Evolutionary conservation across 163 green algal species (phyloP).

Genomic region (Trebouxia gelatinosa): DNA sequence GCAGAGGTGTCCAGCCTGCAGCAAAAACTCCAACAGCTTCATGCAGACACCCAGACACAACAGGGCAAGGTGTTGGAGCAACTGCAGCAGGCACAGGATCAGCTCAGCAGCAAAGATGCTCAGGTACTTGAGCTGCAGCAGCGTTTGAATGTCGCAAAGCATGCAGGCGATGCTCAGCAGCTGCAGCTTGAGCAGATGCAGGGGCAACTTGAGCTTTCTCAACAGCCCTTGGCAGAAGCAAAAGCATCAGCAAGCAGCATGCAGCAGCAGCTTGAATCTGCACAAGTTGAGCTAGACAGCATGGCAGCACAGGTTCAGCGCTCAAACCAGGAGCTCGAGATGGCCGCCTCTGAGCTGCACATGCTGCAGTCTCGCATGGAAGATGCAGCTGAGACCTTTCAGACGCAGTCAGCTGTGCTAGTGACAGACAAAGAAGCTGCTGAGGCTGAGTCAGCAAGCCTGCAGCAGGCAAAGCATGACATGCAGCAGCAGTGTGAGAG

Average conservation of each 20-base stretch:
- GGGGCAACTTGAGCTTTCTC: not conserved
- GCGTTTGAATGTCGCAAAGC: too few relatives aligned
- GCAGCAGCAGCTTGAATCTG: not conserved
- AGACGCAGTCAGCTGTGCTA: too few relatives aligned
- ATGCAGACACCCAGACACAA: too few relatives aligned
- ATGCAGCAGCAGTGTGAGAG: constrained; percentile 1
- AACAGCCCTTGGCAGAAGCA: too few relatives aligned
- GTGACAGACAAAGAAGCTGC: not conserved
- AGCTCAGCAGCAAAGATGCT: too few relatives aligned
- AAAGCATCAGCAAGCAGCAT: not conserved
- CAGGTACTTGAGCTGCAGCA: not conserved
- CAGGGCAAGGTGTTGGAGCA: too few relatives aligned
- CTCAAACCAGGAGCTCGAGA: too few relatives aligned
- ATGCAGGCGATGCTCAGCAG: too few relatives aligned
- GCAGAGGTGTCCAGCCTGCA: not conserved
- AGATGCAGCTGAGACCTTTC: too few relatives aligned
- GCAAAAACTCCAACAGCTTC: not conserved
- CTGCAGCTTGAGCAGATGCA: constrained; percentile 2
- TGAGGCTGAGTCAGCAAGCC: not conserved
- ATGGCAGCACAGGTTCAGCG: not conserved
- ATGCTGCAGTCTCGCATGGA: too few relatives aligned
- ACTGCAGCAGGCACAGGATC: too few relatives aligned
- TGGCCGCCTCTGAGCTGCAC: too few relatives aligned
- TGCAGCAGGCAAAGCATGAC: not conserved
- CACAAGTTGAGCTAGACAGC: not conserved